Evolutionary conservation across 192 early-diverging fungal genomes (phyloP), one percentile per base, ranked within the genome.

Genomic region (Cetraspora pellucida): DNA sequence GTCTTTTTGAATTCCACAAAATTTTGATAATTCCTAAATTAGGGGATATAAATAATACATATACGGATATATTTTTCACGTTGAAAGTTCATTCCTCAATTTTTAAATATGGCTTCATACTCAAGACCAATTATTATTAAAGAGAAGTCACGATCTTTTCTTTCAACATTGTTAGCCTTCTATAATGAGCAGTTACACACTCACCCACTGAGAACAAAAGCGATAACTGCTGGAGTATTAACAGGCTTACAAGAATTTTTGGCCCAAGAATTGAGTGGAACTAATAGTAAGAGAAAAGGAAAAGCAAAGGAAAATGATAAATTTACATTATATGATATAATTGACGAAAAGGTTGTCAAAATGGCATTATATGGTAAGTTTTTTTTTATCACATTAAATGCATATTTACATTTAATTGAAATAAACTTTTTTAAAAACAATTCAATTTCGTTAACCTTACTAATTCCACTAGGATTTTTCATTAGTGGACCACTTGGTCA

Each of bases 401-500:
- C 14, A 27, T 11, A 60, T 49, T 49, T 49, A 49, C 47, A 13
- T 25, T 61, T 27, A 27, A 61, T 13, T 27, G 21, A 27, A 27
- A 3, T 30, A 19, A 14, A n/a, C n/a, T n/a, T n/a, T n/a, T n/a
- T n/a, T n/a, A n/a, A n/a, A n/a, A n/a, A n/a, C n/a, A n/a, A 59
- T 59, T 11, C 10, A 58, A 58, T 23, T n/a, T 23, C 55, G 55
- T n/a, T 10, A n/a, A n/a, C n/a, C n/a, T n/a, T n/a, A n/a, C n/a
- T n/a, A 58, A 58, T 23, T 23, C 55, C 4, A n/a, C n/a, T n/a
- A 90, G 91, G 95, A 64, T 83, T 94, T 70, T 82, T 92, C 59
- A 81, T 97, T 76, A 89, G 88, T 65, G 95, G 94, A 14, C 95
- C 95, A 61, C 82, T 97, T 72, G 91, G 89, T 43, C 95, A 97